Percentiles rank a stretch among this genome's conserved stretches.
Conservation (phyloP, 208 protist species). For the Acanthamoeba triangularis region DNA sequence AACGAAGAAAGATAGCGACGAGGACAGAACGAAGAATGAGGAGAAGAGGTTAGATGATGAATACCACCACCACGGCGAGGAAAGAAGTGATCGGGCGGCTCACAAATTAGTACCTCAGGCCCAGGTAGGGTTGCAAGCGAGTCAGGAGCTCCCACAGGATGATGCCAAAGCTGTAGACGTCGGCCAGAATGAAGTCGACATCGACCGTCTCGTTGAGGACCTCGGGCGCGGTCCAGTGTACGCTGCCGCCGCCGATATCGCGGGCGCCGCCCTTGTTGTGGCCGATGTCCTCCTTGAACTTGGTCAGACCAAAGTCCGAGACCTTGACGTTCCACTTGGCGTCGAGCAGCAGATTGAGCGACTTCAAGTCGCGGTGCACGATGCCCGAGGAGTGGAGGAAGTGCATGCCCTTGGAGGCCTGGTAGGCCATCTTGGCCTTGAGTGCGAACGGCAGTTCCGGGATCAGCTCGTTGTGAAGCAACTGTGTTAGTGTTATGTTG, state of each 20-base stretch:
- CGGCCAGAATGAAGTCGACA: neutral
- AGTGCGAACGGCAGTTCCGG: neutral
- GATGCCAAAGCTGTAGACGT: neutral
- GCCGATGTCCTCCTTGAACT: neutral
- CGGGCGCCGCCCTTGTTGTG: neutral
- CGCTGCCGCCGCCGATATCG: neutral
- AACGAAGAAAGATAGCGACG: no score
- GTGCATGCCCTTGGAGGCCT: slow-evolving; percentile 59
- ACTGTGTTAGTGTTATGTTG: neutral
- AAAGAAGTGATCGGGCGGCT: no score
- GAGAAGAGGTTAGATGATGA: no score
- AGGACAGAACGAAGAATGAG: no score
- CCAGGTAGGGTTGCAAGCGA: neutral
- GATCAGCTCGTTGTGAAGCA: neutral
- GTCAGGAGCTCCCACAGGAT: slow-evolving; percentile 1
- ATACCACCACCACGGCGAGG: no score
- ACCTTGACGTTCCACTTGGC: slow-evolving; percentile 55
- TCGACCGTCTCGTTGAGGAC: neutral
- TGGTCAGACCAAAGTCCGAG: neutral
- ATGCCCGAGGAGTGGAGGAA: slow-evolving; percentile 38
- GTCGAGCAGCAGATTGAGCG: slow-evolving; percentile 65
- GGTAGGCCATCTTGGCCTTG: slow-evolving; percentile 50
- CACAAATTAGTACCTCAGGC: neutral
- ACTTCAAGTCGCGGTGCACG: slow-evolving; percentile 53
- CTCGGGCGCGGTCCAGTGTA: slow-evolving; percentile 55